Evolutionary conservation across 306 rosid genomes (phyloP), one percentile per base, ranked within the genome.

Genomic region (Potentilla sterilis): DNA sequence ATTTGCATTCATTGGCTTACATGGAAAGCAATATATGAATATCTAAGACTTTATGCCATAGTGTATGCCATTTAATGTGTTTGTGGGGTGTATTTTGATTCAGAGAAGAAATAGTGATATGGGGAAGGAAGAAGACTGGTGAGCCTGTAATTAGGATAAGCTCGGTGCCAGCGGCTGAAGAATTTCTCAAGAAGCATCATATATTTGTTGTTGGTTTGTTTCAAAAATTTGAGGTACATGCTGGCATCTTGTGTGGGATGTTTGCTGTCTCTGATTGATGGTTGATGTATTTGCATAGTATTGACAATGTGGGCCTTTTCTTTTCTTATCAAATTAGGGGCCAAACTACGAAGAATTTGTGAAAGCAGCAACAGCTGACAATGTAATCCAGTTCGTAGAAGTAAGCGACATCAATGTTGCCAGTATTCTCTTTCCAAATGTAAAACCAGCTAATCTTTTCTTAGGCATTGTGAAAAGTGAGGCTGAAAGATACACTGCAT

Each of bases 81-180:
- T 44, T 72, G 44, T 73, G 52, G 38, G 63, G 78, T 21, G 73
- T 72, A 55, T 83, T 81, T 68, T 63, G 62, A 51, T 87, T 82
- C 93, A 92, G 99, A 86, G 92, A 87, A 79, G 97, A 92, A 62
- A 89, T 95, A 72, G 97, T 92, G 79, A 76, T 83, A 77, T 92
- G 99, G 99, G 81, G 87, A 0, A 86, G 86, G 84, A 95, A 95
- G 83, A 92, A 84, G 83, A 95, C 91, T 1, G 91, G 97, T 43
- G 81, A 74, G 2, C 93, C 97, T 80, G 89, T 92, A 73, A 79
- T 83, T 74, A 83, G 86, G 69, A 83, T 86, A 85, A 87, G 73
- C 76, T 83, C 89, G 0, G 84, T 73, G 74, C 47, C 73, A 12
- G 97, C 82, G 66, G 92, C 97, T 11, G 85, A 89, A 65, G 81